Evolutionary conservation across 192 early-diverging fungal species (phyloP).

Genomic region (Obelidium mucronatum): DNA sequence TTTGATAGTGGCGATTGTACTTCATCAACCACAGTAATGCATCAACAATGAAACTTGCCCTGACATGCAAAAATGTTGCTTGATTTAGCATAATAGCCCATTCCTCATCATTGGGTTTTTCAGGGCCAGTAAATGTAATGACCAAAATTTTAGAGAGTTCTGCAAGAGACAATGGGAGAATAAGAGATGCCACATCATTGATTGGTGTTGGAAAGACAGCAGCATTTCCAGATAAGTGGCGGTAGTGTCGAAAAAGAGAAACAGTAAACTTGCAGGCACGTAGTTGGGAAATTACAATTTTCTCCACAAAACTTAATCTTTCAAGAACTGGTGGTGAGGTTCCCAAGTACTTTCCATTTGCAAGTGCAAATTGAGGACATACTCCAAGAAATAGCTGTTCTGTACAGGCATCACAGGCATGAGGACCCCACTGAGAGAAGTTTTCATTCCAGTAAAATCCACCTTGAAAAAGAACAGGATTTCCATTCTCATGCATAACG

Average conservation of each 20-base stretch:
- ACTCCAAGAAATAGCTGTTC: not conserved
- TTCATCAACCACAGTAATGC: not conserved
- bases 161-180: not conserved
- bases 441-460: not conserved
- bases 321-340: not conserved
- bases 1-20: not conserved
- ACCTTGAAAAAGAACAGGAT: not conserved
- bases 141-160: not conserved
- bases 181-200: not conserved
- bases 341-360: not conserved
- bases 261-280: not conserved
- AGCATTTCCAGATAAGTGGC: not conserved
- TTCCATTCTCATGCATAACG: not conserved
- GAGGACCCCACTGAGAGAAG: not conserved
- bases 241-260: not conserved
- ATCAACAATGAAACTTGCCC: not conserved
- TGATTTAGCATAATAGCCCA: not conserved
- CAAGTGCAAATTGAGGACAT: not conserved
- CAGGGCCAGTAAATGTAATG: not conserved
- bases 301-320: not conserved
- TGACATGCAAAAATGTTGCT: not conserved
- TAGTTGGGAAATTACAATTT: not conserved
- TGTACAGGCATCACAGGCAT: not conserved
- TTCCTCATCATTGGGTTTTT: not conserved
- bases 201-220: not conserved